Evolutionary conservation across 345 rosid genomes (phyloP), one percentile per base, ranked within the genome.

Genomic region (Lepidium didymum): DNA sequence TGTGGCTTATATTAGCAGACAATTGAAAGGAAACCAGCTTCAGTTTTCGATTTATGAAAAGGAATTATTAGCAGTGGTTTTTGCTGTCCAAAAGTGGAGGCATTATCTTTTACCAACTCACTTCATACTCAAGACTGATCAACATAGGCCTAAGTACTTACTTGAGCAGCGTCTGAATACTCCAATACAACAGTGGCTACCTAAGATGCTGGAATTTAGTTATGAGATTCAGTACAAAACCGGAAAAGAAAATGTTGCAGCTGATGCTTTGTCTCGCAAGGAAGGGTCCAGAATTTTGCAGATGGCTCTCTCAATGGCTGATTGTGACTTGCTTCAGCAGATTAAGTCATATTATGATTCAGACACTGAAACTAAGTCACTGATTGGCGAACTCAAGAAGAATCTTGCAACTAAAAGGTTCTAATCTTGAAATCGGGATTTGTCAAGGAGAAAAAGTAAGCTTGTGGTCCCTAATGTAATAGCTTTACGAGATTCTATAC

Each of bases 401-500:
- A 2, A 33, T 1, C 8, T 8, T 38, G 44, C 5, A 3, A 0
- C 44, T 2, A 42, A 42, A 9, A 14, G 14, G 2, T 12, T n/a
- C n/a, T n/a, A 0, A n/a, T n/a, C 1, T 1, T 18, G 46, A 18
- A 0, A 1, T 2, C 18, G 14, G 1, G 3, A 7, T 0, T 2
- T 14, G 0, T 14, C 14, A 6, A n/a, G 46, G 0, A n/a, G 46
- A 9, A 14, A 14, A 2, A n/a, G 5, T 3, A 42, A 42, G 4
- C 5, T 42, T n/a, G 46, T n/a, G 8, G 9, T n/a, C 3, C 46
- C 46, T 14, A 1, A 0, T 0, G 3, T 3, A 3, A 12, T 2
- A 1, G 2, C 5, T 3, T 1, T 42, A 0, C 0, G 3, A 3
- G 3, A 14, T 0, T 6, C 2, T 0, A n/a, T 42, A 1, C 14